Evolutionary conservation across 1,139 yeast species (phyloP), one percentile per base, ranked within the genome.

Genomic region (Sugiyamaella japonica): DNA sequence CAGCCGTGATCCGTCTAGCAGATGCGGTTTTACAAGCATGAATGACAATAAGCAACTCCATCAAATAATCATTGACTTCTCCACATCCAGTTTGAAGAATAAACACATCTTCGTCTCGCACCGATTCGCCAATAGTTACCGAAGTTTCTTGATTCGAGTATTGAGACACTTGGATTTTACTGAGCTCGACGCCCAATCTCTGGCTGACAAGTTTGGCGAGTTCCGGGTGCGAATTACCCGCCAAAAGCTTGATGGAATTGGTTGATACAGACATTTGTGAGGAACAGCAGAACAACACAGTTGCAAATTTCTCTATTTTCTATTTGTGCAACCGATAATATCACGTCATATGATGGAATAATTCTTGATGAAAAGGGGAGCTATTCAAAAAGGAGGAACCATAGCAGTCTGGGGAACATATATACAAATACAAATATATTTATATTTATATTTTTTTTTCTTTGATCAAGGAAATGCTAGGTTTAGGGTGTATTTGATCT

Each of bases 11-110:
- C 63, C 96, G 80, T 67, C 97, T 82, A 7, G 98, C 98, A 56
- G 95, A 85, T 12, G 98, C 98, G 5, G 91, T 89, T 66, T 86
- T 86, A 73, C 97, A 91, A 17, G 98, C 98, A 71, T 89, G 89
- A 65, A 91, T 86, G 85, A 91, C 88, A 65, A 91, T 87, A 63
- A 93, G 75, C 52, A 91, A 75, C 70, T 93, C 98, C 77, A 93
- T 77, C 46, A 93, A 84, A 61, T 85, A 82, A 71, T 90, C 97
- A 69, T 93, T 93, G 55, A 93, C 95, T 45, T 72, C 73, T 32
- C 96, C 97, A 52, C 93, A 86, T 29, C 97, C 97, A 38, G 91
- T 89, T 72, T 91, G 98, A 59, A 93, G 80, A 62, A 93, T 88
- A 70, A 85, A 93, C 28, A 70, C 79, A 70, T 93, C 99, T 71